Conservation (phyloP, 2,329 filamentous ascomycete species). For the Metarhizium guizhouense region DNA sequence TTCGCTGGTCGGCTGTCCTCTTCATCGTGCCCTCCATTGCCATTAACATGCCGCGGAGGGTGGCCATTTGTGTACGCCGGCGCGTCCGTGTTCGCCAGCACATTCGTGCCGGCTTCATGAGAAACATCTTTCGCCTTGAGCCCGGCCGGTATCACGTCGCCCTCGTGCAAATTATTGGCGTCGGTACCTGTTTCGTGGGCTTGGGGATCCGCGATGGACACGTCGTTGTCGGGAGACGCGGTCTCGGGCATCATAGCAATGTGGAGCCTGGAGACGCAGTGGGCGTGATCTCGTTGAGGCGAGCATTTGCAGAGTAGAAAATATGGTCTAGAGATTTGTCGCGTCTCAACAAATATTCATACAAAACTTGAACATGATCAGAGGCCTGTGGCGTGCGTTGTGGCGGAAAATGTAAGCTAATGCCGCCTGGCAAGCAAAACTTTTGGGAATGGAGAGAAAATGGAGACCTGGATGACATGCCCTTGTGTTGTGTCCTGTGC, state of each 20-base stretch:
- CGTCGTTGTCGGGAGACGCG: constrained; percentile 44
- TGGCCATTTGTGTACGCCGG: constrained; percentile 18
- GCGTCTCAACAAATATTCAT: constrained; percentile 33
- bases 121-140: constrained; percentile 8
- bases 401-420: constrained; percentile 34
- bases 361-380: constrained; percentile 47
- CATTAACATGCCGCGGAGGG: constrained; percentile 43
- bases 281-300: constrained; percentile 45
- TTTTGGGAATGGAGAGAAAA: constrained; percentile 27
- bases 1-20: constrained; percentile 48
- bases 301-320: constrained; percentile 50
- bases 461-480: constrained; percentile 13
- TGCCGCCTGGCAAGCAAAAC: constrained; percentile 42
- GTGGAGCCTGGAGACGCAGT: constrained; percentile 32
- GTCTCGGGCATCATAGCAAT: constrained; percentile 49
- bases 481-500: background rate
- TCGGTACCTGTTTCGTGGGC: constrained; percentile 16
- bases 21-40: constrained; percentile 36
- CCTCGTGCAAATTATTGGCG: constrained; percentile 10
- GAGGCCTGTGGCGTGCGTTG: constrained; percentile 36
- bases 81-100: constrained; percentile 13
- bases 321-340: constrained; percentile 44
- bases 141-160: constrained; percentile 13
- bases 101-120: constrained; percentile 9
- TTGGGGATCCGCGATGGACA: constrained; percentile 20